A percentile compares a stretch with the other conserved stretches of the same genome.
Conservation (phyloP, 305 asterid species). For the Solanum hybrid region DNA sequence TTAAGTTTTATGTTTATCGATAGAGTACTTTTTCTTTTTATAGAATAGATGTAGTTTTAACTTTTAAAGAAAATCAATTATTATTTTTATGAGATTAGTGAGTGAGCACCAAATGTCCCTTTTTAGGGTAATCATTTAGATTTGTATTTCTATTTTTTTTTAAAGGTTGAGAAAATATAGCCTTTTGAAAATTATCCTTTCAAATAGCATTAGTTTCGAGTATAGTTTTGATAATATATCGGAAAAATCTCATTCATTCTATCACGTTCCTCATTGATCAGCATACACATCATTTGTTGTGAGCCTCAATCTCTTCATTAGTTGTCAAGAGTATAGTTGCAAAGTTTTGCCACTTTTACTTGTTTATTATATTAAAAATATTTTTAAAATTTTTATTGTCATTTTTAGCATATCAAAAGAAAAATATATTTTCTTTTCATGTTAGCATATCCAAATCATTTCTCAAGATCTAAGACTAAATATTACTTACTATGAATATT, state of each 20-base stretch:
- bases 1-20: not conserved
- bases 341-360: not conserved
- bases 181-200: not conserved
- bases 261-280: not conserved
- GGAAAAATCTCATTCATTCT: too few relatives aligned
- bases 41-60: not conserved
- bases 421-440: too few relatives aligned
- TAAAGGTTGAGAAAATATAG: not conserved
- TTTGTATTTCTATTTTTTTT: too few relatives aligned
- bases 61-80: not conserved
- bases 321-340: not conserved
- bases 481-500: too few relatives aligned
- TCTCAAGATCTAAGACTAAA: not conserved
- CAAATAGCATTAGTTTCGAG: fast-evolving
- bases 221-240: not conserved
- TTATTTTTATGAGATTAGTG: not conserved
- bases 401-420: not conserved
- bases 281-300: not conserved
- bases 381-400: too few relatives aligned
- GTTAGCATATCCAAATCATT: too few relatives aligned
- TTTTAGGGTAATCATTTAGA: not conserved
- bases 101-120: not conserved
- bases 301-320: not conserved
- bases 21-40: not conserved
- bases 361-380: too few relatives aligned